Percentiles rank a stretch among this genome's conserved stretches.
Conservation (phyloP, 2,329 filamentous ascomycete species). For the Aureobasidium namibiae region DNA sequence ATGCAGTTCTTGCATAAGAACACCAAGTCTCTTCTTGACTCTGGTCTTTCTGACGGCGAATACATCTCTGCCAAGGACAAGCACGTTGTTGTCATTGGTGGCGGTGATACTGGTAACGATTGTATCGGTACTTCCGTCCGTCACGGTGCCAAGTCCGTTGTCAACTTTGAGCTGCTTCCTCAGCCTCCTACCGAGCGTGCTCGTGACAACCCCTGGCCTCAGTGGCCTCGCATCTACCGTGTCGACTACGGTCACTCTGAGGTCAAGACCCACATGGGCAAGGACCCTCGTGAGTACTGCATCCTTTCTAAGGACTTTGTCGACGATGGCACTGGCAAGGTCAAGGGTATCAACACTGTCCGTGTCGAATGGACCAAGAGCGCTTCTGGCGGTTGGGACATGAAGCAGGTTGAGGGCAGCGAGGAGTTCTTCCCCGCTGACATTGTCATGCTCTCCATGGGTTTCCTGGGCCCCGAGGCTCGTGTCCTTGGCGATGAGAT, state of each 20-base stretch:
- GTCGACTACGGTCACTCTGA: constrained; percentile 97
- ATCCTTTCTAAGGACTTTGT: constrained; percentile 98
- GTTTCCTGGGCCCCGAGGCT: constrained; percentile 89
- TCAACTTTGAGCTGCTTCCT: constrained; percentile 92
- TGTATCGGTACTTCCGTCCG: constrained; percentile 95
- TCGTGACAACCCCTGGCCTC: constrained; percentile 93
- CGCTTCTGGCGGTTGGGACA: constrained; percentile 86
- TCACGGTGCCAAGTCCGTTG: constrained; percentile 89
- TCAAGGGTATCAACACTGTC: constrained; percentile 93
- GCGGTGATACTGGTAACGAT: constrained; percentile 96
- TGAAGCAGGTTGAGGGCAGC: constrained; percentile 92
- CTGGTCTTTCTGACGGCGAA: constrained; percentile 68
- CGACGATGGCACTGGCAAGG: constrained; percentile 74
- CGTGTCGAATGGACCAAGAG: constrained; percentile 95
- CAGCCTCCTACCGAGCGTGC: constrained; percentile 87
- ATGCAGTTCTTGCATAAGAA: constrained; percentile 98
- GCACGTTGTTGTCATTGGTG: constrained; percentile 92
- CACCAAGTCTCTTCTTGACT: constrained; percentile 94
- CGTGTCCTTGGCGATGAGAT: constrained; percentile 79
- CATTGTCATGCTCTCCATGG: constrained; percentile 90
- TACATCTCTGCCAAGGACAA: constrained; percentile 96
- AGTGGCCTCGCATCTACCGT: constrained; percentile 96
- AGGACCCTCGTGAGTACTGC: constrained; percentile 93
- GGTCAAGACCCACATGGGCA: constrained; percentile 91
- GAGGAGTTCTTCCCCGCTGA: constrained; percentile 96